These are phyloP conservation scores for Tuber aestivum DNA, from an alignment of 495 filamentous ascomycete genomes.

Conservation along the genomic window DNA sequence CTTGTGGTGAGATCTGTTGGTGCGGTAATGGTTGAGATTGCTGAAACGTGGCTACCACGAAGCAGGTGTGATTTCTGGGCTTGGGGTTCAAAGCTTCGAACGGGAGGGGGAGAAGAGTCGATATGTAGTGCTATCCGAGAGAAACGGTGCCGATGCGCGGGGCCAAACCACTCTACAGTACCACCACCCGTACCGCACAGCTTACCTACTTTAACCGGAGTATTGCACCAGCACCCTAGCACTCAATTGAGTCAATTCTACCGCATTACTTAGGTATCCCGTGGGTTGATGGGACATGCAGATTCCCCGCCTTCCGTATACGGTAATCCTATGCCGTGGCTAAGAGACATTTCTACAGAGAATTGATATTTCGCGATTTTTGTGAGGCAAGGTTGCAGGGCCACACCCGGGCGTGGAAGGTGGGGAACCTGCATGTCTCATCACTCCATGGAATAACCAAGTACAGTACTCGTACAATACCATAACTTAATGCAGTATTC, in stretches of 20 bases:
- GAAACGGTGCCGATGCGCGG: not conserved
- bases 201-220: not conserved
- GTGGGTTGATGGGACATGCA: too few species aligned
- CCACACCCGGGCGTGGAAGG: too few species aligned
- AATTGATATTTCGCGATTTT: too few species aligned
- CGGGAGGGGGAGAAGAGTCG: not conserved
- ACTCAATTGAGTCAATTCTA: too few species aligned
- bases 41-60: not conserved
- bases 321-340: too few species aligned
- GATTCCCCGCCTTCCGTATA: too few species aligned
- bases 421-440: too few species aligned
- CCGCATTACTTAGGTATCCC: not conserved
- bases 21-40: not conserved
- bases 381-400: too few species aligned
- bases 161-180: not conserved
- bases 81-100: not conserved
- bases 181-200: not conserved
- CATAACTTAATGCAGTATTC: not conserved
- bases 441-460: too few species aligned
- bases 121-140: not conserved
- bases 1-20: not conserved
- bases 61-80: not conserved
- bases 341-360: too few species aligned
- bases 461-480: not conserved
- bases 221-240: too few species aligned